A percentile compares a stretch with the other conserved stretches of the same genome.
These are phyloP conservation scores for Hippophae rhamnoides DNA, from an alignment of 306 rosid genomes.

Conservation along the genomic window DNA sequence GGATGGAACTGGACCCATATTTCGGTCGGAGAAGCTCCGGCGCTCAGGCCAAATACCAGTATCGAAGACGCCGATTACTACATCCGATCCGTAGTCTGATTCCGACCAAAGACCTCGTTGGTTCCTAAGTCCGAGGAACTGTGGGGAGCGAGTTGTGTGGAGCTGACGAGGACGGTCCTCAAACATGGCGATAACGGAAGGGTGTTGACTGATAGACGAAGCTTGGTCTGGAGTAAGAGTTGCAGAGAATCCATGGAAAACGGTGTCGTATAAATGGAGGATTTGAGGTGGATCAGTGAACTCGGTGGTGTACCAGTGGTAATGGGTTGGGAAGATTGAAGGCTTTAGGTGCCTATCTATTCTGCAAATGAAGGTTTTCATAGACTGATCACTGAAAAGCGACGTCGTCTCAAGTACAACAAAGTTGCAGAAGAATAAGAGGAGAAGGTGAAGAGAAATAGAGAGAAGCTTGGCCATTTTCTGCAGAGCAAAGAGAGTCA, in stretches of 20 bases:
- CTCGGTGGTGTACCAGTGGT: conserved; percentile 73
- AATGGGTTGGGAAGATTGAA: conserved; percentile 62
- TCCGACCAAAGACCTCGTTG: conserved; percentile 91
- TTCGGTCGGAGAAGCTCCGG: conserved; percentile 64
- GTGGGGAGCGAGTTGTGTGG: conserved; percentile 95
- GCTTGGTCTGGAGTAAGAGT: conserved; percentile 36
- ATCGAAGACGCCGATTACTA: conserved; percentile 68
- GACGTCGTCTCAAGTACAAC: conserved; percentile 5
- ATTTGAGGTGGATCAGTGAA: conserved; percentile 45
- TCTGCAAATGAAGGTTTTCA: conserved; percentile 61
- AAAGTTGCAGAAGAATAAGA: conserved; percentile 16
- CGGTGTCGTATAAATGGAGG: conserved; percentile 65
- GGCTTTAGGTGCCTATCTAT: conserved; percentile 56
- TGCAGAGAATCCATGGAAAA: conserved; percentile 87
- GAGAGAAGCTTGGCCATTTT: conserved; percentile 16
- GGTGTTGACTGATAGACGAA: conserved; percentile 28
- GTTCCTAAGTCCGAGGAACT: conserved; percentile 79
- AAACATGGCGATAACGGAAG: conserved; percentile 61
- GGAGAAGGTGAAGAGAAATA: background rate
- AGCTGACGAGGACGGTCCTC: conserved; percentile 66
- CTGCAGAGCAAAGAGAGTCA: conserved; percentile 15
- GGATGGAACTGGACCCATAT: conserved; percentile 62
- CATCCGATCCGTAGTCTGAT: conserved; percentile 85
- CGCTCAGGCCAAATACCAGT: conserved; percentile 84
- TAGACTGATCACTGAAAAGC: conserved; percentile 8